Evolutionary conservation across 2,329 filamentous ascomycete genomes (phyloP), one percentile per base, ranked within the genome.

Genomic region (Colletotrichum brevisporum): DNA sequence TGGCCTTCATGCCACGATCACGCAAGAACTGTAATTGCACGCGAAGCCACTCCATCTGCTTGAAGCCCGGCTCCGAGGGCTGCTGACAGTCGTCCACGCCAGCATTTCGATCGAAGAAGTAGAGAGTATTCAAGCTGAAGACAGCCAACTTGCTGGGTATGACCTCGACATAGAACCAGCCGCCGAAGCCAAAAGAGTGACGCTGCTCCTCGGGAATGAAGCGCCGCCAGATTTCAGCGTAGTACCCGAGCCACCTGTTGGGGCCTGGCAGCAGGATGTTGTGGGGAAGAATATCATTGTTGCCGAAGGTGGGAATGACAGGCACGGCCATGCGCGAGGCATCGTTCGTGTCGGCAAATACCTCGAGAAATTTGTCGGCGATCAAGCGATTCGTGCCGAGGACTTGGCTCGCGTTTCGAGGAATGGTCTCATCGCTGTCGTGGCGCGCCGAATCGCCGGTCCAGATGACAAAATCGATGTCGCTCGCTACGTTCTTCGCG

Each of bases 251-350:
- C 91, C 95, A 97, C 71, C 88, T 88, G 76, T 98, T 98, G 16
- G 96, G 96, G 0, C 95, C 96, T 1, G 89, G 86, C 50, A 90
- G 84, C 78, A 99, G 90, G 76, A 98, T 97, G 76, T 99, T 99
- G 82, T 99, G 96, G 1, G 96, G 96, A 69, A 98, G 89, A 67
- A 99, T 95, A 76, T 99, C 96, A 80, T 99, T 99, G 83, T 99
- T 99, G 70, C 96, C 96, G 74, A 98, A 91, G 0, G 91, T 98
- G 0, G 96, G 95, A 21, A 99, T 86, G 36, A 98, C 89, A 4
- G 96, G 95, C 4, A 98, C 87, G 13, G 86, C 80, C 67, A 94
- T 87, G 66, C 89, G 88, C 62, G 88, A 83, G n/a, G 84, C 84
- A 70, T 82, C 77, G 61, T 84, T 78, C 67, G 84, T 77, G 72